Evolutionary conservation across 345 rosid species (phyloP).

Genomic region (Syzygium aqueum): DNA sequence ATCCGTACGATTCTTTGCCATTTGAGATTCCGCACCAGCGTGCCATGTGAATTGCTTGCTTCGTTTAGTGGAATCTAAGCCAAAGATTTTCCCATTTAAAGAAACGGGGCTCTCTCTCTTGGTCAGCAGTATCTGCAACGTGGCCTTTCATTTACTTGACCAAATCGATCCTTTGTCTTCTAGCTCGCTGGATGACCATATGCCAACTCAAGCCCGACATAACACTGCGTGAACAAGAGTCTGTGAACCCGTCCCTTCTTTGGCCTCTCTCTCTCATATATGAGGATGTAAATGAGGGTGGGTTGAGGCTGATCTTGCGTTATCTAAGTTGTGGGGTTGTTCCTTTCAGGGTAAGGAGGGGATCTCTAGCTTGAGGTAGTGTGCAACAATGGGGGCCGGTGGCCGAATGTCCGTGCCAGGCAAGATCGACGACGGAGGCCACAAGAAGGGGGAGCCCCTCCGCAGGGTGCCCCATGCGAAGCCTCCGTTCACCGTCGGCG

Average conservation of each 20-base stretch:
- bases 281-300: not conserved
- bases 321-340: not conserved
- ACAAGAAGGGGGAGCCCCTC: not conserved
- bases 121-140: not conserved
- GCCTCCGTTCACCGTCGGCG: constrained; percentile 49
- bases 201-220: not conserved
- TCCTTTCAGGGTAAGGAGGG: not conserved
- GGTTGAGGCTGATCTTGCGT: not conserved
- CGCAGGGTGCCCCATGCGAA: constrained; percentile 22
- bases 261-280: not conserved
- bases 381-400: constrained; percentile 35
- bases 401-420: constrained; percentile 19
- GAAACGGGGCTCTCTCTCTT: not conserved
- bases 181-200: not conserved
- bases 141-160: not conserved
- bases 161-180: not conserved
- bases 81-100: not conserved
- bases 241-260: not conserved
- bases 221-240: not conserved
- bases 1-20: not conserved
- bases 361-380: not conserved
- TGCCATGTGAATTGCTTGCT: not conserved
- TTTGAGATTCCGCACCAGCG: not conserved
- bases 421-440: not conserved
- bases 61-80: not conserved